Conservation (phyloP, 352 stramenopile genomes). For the Globisporangium spiculum region DNA sequence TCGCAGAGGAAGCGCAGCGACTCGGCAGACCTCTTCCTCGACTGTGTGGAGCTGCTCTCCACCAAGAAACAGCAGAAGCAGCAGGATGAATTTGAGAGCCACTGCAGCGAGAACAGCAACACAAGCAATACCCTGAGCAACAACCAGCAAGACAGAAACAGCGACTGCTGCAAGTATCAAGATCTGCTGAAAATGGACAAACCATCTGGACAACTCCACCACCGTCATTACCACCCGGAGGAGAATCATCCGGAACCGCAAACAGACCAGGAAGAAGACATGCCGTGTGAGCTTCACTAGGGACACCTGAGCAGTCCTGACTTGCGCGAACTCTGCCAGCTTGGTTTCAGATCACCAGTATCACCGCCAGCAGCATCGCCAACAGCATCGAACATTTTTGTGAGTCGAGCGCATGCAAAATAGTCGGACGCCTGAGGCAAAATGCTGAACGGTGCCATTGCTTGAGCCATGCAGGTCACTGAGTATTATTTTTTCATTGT, state of each 20-base stretch:
- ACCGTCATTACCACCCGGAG: background rate
- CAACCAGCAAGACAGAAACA: background rate
- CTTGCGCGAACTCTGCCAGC: too few species aligned
- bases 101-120: background rate
- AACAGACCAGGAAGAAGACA: background rate
- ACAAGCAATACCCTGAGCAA: background rate
- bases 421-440: too few species aligned
- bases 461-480: too few species aligned
- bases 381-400: too few species aligned
- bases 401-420: too few species aligned
- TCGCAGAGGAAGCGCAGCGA: slow-evolving; percentile 54
- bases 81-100: background rate
- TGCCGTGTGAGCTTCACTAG: background rate
- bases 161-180: background rate
- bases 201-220: background rate
- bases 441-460: too few species aligned
- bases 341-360: too few species aligned
- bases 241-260: background rate
- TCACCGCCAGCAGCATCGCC: too few species aligned
- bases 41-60: slow-evolving; percentile 72
- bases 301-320: too few species aligned
- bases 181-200: background rate
- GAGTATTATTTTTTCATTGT: too few species aligned
- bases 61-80: slow-evolving; percentile 21
- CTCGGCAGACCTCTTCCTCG: slow-evolving; percentile 79